phyloP scores from a whole-genome alignment of 1,139 yeast genomes.

The Suhomyces bribrorum region DNA sequence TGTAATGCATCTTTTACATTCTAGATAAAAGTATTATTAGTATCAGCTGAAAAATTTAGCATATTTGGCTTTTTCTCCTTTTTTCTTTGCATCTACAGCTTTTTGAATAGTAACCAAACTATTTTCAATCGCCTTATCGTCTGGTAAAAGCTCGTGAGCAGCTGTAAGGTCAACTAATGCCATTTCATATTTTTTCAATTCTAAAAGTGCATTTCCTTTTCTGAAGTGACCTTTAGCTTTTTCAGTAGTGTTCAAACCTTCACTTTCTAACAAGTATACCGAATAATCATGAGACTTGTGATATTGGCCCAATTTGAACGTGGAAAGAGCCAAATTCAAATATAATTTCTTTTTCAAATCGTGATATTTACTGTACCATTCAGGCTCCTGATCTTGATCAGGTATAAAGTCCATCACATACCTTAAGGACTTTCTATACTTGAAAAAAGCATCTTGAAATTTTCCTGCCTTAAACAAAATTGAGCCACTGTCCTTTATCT shows the following conservation, averaged over 20 bases:
- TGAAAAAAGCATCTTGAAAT: constrained; percentile 52
- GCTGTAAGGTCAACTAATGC: constrained; percentile 48
- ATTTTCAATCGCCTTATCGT: constrained; percentile 49
- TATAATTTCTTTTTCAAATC: constrained; percentile 62
- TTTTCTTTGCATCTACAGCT: constrained; percentile 42
- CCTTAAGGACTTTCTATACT: constrained; percentile 63
- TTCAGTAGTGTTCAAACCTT: constrained; percentile 38
- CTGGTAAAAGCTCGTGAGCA: constrained; percentile 49
- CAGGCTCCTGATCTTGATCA: constrained; percentile 64
- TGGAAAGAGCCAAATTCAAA: constrained; percentile 57
- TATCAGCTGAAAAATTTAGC: constrained; percentile 70
- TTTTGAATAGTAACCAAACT: constrained; percentile 46
- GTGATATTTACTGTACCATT: constrained; percentile 49
- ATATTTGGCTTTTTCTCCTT: constrained; percentile 53
- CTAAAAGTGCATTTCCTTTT: constrained; percentile 52
- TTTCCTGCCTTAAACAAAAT: constrained; percentile 55
- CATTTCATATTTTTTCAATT: constrained; percentile 46
- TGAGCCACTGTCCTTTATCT: constrained; percentile 68
- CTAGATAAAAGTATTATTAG: too few species aligned
- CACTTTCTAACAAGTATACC: constrained; percentile 55
- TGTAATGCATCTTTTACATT: too few species aligned
- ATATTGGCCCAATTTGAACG: constrained; percentile 49
- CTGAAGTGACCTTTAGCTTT: constrained; percentile 65
- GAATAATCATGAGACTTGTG: constrained; percentile 53
- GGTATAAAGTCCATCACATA: constrained; percentile 73